Evolutionary conservation across 352 stramenopile species (phyloP), one percentile per base, ranked within the genome.

Genomic region (Phytopythium sindhum): DNA sequence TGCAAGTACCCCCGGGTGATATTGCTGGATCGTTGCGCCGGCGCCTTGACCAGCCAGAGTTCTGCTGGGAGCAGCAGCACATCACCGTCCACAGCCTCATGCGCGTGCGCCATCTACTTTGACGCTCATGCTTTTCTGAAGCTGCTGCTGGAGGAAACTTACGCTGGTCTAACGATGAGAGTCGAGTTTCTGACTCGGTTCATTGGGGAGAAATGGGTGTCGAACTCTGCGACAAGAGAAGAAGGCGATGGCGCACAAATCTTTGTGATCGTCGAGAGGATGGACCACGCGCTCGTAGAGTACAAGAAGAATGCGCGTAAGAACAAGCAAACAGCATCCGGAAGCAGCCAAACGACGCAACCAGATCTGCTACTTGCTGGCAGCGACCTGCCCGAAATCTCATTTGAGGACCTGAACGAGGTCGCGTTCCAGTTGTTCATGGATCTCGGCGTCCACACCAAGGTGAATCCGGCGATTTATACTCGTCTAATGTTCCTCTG

Each of bases 381-480:
- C 37, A 57, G 10, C 4, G 5, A 44, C 28, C 50, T 35, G 15
- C 11, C 56, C 2, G 26, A 62, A 23, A 69, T 87, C 17, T 72
- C 73, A 5, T 90, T 90, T 53, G 75, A 68, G 11, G 77, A 90
- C 39, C 67, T 90, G 33, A 74, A 88, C 14, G 79, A 88, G 31
- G 61, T 90, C 15, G 67, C 79, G 4, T 88, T 90, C 55, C 77
- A 86, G 45, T 67, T 90, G 48, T 90, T 84, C 31, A 86, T 88
- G 81, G 81, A 90, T 48, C 63, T 70, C 1, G 72, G 67, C 0
- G 69, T 67, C 2, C 81, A 90, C 55, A 88, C 77, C 21, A 85
- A 88, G 71, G 74, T 75, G 65, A 39, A 35, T 23, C 52, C 26
- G 23, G 37, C 21, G 10, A 45, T 52, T 12, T 54, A 47, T 26